phyloP scores from a whole-genome alignment of 2,329 filamentous ascomycete genomes.

The Calonectria multiphialidica region DNA sequence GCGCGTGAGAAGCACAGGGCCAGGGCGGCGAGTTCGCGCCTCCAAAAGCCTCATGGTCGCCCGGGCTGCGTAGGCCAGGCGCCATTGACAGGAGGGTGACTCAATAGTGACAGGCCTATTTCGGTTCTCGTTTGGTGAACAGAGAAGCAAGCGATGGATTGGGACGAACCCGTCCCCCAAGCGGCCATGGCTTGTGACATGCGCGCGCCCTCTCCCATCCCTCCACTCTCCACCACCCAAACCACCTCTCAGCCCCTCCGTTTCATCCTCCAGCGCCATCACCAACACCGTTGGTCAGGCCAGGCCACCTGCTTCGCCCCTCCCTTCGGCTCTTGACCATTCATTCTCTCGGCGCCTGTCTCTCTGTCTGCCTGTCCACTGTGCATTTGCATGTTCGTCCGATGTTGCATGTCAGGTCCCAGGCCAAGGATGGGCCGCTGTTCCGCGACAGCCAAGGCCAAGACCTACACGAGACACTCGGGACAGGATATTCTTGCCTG shows the following conservation, averaged over 20 bases:
- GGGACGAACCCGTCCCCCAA: not conserved
- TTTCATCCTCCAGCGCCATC: slow-evolving; percentile 1
- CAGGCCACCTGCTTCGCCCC: not conserved
- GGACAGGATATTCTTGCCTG: not conserved
- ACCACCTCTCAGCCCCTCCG: not conserved
- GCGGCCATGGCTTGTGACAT: not conserved
- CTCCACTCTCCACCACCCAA: slow-evolving; percentile 1
- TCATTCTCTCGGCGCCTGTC: not conserved
- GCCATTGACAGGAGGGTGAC: not conserved
- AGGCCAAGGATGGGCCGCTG: not conserved
- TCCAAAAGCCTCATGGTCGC: too few relatives aligned
- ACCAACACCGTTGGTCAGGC: slow-evolving; percentile 3
- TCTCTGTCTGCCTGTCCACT: too few relatives aligned
- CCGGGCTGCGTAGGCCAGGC: not conserved
- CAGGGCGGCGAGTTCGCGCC: not conserved
- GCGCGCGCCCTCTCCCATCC: not conserved
- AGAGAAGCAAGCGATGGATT: not conserved
- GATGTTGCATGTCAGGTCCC: not conserved
- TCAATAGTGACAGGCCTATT: not conserved
- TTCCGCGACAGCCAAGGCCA: not conserved
- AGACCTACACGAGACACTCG: not conserved
- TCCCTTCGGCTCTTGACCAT: not conserved
- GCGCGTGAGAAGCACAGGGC: not conserved
- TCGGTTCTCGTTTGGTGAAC: not conserved
- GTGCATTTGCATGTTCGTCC: not conserved